A percentile compares a stretch with the other conserved stretches of the same genome.
These are phyloP conservation scores for Cladosporium austrohemisphaericum DNA, from an alignment of 2,329 filamentous ascomycete species.

Conservation along the genomic window DNA sequence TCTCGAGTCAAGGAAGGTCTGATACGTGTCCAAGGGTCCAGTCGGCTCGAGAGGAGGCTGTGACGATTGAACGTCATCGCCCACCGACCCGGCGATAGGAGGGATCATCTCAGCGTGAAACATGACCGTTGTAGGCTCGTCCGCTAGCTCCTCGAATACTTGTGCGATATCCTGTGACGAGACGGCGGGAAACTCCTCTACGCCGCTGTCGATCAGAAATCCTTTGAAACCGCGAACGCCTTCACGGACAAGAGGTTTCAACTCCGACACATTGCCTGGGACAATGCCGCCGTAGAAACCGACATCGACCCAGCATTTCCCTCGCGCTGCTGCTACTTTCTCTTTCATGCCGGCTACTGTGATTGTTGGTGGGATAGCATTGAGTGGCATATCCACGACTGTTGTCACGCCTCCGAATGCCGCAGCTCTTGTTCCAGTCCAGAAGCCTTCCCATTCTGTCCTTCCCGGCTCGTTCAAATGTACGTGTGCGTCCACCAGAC, in stretches of 20 bases:
- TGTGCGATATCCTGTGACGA: constrained; percentile 71
- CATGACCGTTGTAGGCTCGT: constrained; percentile 90
- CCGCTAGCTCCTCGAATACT: constrained; percentile 76
- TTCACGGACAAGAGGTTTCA: constrained; percentile 74
- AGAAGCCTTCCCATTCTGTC: constrained; percentile 98
- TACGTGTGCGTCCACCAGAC: constrained; percentile 93
- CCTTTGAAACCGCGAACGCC: constrained; percentile 96
- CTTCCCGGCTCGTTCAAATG: constrained; percentile 95
- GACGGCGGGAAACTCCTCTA: constrained; percentile 95
- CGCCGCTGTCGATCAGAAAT: constrained; percentile 93
- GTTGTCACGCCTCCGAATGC: constrained; percentile 96
- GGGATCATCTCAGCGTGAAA: constrained; percentile 99
- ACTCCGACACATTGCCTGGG: constrained; percentile 77
- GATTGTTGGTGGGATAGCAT: constrained; percentile 93
- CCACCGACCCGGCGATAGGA: constrained; percentile 70
- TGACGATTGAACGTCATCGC: constrained; percentile 55
- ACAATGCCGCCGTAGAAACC: constrained; percentile 96
- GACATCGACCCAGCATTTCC: constrained; percentile 96
- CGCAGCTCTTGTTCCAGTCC: constrained; percentile 87
- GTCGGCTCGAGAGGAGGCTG: constrained; percentile 49
- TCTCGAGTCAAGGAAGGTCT: constrained; percentile 86
- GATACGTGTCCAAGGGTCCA: constrained; percentile 74
- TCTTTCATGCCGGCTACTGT: constrained; percentile 79
- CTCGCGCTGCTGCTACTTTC: constrained; percentile 78
- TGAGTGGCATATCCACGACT: constrained; percentile 95